Conservation (phyloP, 1,284 basidiomycete genomes). For the Mrakiaceae sp. region DNA sequence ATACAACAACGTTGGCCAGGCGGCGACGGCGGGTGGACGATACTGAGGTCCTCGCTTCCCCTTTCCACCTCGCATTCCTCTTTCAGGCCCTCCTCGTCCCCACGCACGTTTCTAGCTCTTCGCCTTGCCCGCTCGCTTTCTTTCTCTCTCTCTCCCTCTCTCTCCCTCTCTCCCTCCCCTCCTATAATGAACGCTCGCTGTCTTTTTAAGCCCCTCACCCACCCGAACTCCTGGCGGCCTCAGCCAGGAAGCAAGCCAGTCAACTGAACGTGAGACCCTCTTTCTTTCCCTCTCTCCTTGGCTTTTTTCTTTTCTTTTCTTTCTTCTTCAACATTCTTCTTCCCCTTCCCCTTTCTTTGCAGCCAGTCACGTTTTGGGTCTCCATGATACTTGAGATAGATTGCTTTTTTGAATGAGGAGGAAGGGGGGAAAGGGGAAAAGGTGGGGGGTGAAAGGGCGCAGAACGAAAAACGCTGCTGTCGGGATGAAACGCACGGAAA, state of each 20-base stretch:
- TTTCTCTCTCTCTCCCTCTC: not conserved
- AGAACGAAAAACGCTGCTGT: not conserved
- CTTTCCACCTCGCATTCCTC: too few relatives aligned
- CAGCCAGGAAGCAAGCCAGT: conserved; percentile 23
- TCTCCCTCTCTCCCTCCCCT: not conserved
- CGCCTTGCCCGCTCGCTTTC: too few relatives aligned
- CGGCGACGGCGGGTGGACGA: too few relatives aligned
- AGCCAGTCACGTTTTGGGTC: conserved; percentile 31
- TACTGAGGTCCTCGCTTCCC: too few relatives aligned
- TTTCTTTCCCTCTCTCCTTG: conserved; percentile 34
- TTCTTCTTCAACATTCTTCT: conserved; percentile 5
- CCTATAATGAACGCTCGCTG: too few relatives aligned
- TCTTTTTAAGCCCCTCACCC: conserved; percentile 21
- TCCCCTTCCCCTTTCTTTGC: conserved; percentile 28
- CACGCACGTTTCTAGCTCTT: too few relatives aligned
- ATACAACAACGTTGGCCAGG: too few relatives aligned
- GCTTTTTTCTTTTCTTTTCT: conserved; percentile 22
- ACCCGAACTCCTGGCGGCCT: conserved; percentile 37
- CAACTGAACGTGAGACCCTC: conserved; percentile 33
- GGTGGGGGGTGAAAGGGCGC: not conserved
- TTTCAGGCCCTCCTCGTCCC: too few relatives aligned
- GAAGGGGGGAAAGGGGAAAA: not conserved
- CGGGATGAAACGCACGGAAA: not conserved
- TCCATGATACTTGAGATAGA: not conserved
- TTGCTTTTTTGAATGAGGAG: not conserved